phyloP scores from a whole-genome alignment of 2,329 filamentous ascomycete genomes.

The Neopestalotiopsis clavispora region DNA sequence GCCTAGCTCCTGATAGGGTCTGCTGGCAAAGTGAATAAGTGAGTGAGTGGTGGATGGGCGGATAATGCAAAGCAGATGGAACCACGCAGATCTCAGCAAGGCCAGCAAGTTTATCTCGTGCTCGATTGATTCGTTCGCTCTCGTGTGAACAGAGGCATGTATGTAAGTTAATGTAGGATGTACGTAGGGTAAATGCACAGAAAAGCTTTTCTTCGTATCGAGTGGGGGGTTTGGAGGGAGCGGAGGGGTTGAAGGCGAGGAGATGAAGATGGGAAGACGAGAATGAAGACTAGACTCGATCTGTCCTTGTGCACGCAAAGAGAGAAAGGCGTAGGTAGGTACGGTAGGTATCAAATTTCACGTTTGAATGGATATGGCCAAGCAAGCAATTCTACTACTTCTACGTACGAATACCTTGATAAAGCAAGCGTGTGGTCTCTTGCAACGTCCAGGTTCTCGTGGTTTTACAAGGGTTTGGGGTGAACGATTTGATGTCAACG shows the following conservation, averaged over 20 bases:
- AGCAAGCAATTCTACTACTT: neutral
- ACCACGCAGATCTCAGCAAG: neutral
- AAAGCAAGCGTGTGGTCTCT: neutral
- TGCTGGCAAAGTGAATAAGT: neutral
- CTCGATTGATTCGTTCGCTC: neutral
- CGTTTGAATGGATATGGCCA: neutral
- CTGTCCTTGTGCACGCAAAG: neutral
- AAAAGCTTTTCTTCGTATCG: neutral
- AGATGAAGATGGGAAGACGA: no score
- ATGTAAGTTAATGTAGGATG: no score
- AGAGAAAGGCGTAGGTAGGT: neutral
- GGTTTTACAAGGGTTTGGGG: conserved; percentile 1
- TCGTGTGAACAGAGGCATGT: no score
- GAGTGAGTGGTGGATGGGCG: neutral
- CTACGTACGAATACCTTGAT: conserved; percentile 1
- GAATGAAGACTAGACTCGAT: neutral
- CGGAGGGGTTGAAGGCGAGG: neutral
- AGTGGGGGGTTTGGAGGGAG: neutral
- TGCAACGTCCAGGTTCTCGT: neutral
- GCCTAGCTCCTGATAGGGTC: neutral
- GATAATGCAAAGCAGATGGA: neutral
- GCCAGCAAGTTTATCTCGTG: neutral
- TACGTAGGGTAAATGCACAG: neutral
- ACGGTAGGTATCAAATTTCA: neutral
- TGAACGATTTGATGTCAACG: neutral